A percentile compares a stretch with the other conserved stretches of the same genome.
These are phyloP conservation scores for Venturia asperata DNA, from an alignment of 2,329 filamentous ascomycete species.

Conservation along the genomic window DNA sequence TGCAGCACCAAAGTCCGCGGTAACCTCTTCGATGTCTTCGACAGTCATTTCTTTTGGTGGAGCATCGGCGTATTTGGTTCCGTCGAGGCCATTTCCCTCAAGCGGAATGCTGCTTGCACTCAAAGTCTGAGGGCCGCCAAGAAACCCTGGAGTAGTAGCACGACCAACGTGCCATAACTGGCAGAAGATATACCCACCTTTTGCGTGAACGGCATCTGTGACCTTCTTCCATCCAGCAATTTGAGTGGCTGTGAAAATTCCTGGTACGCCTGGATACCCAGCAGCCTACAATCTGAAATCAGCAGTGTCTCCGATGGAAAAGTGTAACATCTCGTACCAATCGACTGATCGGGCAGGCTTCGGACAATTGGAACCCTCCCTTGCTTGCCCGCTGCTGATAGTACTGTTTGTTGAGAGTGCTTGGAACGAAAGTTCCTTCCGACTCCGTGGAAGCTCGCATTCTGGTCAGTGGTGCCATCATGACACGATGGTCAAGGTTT, in stretches of 20 bases:
- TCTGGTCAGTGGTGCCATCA: conserved; percentile 19
- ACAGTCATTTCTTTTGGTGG: conserved; percentile 33
- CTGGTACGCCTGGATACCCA: conserved; percentile 24
- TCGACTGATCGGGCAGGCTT: conserved; percentile 11
- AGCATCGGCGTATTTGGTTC: conserved; percentile 8
- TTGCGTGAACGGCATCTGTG: conserved; percentile 45
- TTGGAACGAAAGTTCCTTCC: conserved; percentile 35
- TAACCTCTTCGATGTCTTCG: conserved; percentile 30
- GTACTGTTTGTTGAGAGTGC: conserved; percentile 35
- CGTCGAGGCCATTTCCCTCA: background rate
- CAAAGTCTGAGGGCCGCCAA: conserved; percentile 20
- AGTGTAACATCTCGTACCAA: background rate
- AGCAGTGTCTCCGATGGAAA: background rate
- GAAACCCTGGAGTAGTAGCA: conserved; percentile 33
- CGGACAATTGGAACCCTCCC: conserved; percentile 17
- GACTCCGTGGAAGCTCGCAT: conserved; percentile 15
- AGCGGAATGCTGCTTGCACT: conserved; percentile 28
- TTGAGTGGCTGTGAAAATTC: conserved; percentile 35
- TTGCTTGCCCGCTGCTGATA: conserved; percentile 25
- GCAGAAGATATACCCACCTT: conserved; percentile 43
- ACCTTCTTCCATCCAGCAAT: conserved; percentile 45
- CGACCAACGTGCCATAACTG: conserved; percentile 45
- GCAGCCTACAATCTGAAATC: background rate
- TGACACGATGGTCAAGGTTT: conserved; percentile 18
- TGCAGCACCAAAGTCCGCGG: conserved; percentile 39